Conservation (phyloP, 441 rosid species). For the Macaranga tanarius region DNA sequence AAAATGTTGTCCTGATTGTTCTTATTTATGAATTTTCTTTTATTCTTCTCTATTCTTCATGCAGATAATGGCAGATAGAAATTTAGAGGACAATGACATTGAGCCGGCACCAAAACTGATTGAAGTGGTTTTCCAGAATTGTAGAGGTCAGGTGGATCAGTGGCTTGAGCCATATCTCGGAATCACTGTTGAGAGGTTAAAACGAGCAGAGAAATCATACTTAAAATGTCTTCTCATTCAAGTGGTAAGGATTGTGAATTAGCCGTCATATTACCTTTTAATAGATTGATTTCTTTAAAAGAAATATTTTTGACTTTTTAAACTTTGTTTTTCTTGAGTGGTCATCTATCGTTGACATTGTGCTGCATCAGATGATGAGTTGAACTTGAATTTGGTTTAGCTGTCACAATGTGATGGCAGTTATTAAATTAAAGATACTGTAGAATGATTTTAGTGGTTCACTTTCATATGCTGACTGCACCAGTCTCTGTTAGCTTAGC, state of each 20-base stretch:
- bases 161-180: conserved; percentile 94
- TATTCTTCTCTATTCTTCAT: conserved; percentile 16
- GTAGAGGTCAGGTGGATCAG: conserved; percentile 95
- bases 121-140: conserved; percentile 88
- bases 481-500: background rate
- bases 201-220: conserved; percentile 67
- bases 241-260: conserved; percentile 60
- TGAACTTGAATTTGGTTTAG: background rate
- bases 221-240: conserved; percentile 92
- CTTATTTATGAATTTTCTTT: background rate
- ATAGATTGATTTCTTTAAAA: background rate
- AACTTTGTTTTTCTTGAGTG: background rate
- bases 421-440: background rate
- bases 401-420: background rate
- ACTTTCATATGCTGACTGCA: too few relatives aligned
- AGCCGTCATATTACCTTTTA: conserved; percentile 4
- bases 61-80: conserved; percentile 81
- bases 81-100: conserved; percentile 84
- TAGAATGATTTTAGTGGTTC: background rate
- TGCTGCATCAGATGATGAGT: background rate
- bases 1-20: background rate
- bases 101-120: conserved; percentile 97
- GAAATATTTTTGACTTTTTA: background rate
- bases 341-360: background rate
- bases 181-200: conserved; percentile 76